Conservation (phyloP, 2,329 filamentous ascomycete species). For the Ceratocystis cacaofunesta region DNA sequence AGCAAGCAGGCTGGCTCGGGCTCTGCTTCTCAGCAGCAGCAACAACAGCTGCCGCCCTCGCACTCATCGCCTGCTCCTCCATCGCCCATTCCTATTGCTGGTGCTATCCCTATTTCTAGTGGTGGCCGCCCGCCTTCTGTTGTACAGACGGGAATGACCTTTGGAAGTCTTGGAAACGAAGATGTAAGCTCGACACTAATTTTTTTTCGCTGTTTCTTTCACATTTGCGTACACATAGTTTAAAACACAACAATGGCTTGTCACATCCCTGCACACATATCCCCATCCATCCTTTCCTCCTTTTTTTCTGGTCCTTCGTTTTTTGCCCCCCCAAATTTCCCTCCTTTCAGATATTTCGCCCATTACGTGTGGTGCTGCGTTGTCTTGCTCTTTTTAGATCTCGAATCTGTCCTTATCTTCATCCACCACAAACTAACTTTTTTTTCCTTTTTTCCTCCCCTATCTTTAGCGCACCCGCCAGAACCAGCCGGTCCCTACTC, state of each 20-base stretch:
- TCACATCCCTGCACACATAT: background rate
- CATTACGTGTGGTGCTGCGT: too few species aligned
- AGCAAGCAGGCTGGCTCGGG: slow-evolving; percentile 32
- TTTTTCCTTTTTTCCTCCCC: slow-evolving; percentile 14
- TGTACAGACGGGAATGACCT: slow-evolving; percentile 57
- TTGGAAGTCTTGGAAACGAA: slow-evolving; percentile 71
- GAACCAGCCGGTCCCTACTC: slow-evolving; percentile 45
- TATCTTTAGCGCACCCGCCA: slow-evolving; percentile 42
- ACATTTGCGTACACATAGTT: slow-evolving; percentile 6
- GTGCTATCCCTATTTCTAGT: slow-evolving; percentile 36
- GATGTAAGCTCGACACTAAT: slow-evolving; percentile 52
- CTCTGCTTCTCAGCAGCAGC: slow-evolving; percentile 42
- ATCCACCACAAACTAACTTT: background rate
- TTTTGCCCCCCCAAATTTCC: slow-evolving; percentile 17
- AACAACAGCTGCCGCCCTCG: slow-evolving; percentile 50
- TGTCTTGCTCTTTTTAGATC: too few species aligned
- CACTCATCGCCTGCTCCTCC: slow-evolving; percentile 67
- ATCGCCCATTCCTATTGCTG: slow-evolving; percentile 81
- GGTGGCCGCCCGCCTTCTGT: slow-evolving; percentile 77
- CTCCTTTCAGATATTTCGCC: background rate
- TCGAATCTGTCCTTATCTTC: too few species aligned
- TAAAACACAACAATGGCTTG: background rate
- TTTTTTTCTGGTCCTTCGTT: background rate
- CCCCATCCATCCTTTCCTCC: too few species aligned
- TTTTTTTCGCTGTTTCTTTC: slow-evolving; percentile 8